Evolutionary conservation across 2,329 filamentous ascomycete genomes (phyloP), one percentile per base, ranked within the genome.

Genomic region (Aspergillus chevalieri): DNA sequence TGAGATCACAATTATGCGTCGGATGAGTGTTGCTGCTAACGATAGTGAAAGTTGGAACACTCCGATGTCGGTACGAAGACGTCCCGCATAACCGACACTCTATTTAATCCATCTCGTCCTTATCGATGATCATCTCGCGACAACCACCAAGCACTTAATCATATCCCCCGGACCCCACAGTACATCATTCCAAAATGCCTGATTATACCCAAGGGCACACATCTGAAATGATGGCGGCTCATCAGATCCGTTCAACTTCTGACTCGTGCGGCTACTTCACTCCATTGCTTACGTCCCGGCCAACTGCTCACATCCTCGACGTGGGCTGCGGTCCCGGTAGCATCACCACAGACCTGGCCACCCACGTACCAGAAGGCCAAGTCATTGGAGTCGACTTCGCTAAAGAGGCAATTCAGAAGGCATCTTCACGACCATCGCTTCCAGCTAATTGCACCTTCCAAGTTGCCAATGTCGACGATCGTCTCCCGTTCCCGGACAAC

Each of bases 261-360:
- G 67, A 69, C 48, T 67, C 62, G 4, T 64, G 64, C 12, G 58
- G 70, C 54, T 78, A 69, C 52, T 62, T 74, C 1, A 56, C 73
- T 2, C 65, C 65, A 8, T 62, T 68, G 46, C 57, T 75, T 21
- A 26, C 21, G 24, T 43, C 42, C 42, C 56, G 63, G 39, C 66
- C 69, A 10, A 56, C 56, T 45, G 65, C 65, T 60, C 60, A 54
- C 43, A 65, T 75, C 53, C 65, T 74, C 5, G 72, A 75, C 50
- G 58, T 75, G 10, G 73, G 72, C 33, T 74, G 71, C 50, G 72
- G 73, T 1, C 71, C 72, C 0, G 73, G 71, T 36, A 70, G 66
- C 15, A 74, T 75, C 53, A 74, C 71, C 3, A 50, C 66, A 3
- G 70, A 70, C 52, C 54, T 75, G 2, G 72, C 72, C 6, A 49